phyloP scores from a whole-genome alignment of 257 asterid genomes.

The Anisodus tanguticus region DNA sequence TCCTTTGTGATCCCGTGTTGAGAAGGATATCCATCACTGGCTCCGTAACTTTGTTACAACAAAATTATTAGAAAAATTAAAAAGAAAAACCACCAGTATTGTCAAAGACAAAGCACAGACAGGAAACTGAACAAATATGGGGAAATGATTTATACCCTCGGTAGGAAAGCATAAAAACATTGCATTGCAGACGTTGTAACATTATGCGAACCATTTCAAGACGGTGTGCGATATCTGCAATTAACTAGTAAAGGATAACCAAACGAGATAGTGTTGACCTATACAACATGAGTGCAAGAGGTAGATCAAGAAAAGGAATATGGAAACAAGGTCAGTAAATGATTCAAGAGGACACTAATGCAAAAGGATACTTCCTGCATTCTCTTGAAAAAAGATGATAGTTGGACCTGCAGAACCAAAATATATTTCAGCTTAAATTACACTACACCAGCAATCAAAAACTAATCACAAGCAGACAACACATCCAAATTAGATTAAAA shows the following conservation, averaged over 20 bases:
- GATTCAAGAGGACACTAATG: not conserved
- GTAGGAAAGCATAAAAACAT: conserved; percentile 97
- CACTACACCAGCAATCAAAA: not conserved
- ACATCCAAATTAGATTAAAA: not conserved
- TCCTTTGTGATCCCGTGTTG: conserved; percentile 87
- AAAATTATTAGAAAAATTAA: conserved; percentile 34
- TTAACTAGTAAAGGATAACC: conserved; percentile 60
- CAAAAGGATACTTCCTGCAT: conserved; percentile 98
- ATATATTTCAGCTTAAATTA: not conserved
- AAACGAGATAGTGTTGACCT: conserved; percentile 11
- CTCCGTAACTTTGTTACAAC: conserved; percentile 74
- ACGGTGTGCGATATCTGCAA: conserved; percentile 93
- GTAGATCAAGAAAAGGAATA: conserved; percentile 25
- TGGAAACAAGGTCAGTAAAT: not conserved
- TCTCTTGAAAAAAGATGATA: conserved; percentile 96
- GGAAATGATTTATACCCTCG: conserved; percentile 68
- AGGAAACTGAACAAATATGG: conserved; percentile 4
- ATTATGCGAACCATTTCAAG: conserved; percentile 92
- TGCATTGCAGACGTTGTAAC: conserved; percentile 89
- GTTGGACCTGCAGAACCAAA: conserved; percentile 82
- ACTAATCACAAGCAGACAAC: not conserved
- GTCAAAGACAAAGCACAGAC: conserved; percentile 28
- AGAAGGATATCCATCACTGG: conserved; percentile 96
- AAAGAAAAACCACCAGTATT: conserved; percentile 23
- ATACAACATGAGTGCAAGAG: not conserved